Base-by-base conservation (phyloP, 1,139 yeast species). In the Saccharomyces hybrid region DNA sequence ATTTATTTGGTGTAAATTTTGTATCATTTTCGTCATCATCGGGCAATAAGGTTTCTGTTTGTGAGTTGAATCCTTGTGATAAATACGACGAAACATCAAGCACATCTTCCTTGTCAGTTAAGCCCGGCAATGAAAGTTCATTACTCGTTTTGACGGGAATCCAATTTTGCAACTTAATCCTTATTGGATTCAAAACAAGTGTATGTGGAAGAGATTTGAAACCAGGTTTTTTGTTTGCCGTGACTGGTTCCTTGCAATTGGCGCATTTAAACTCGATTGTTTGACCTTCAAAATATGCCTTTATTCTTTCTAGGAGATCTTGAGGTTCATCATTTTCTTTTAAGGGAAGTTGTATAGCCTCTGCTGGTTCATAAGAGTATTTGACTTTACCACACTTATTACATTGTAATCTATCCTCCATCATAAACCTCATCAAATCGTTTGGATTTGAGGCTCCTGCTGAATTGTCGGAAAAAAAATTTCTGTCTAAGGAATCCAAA, bases 101-200 rank as follows among this genome's bases (percentile, higher is more conserved):
- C 4, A 38, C 19, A 1, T 61, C 64, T 5, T 57, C 55, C 21
- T 56, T 46, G 27, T 58, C 52, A 19, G 57, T 59, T 7, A 65
- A 67, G 9, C 79, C 81, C 1, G 90, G 85, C 1, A 86, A 74
- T 1, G 74, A 71, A 11, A 88, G 76, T 2, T 95, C 95, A 5
- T 85, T 88, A 59, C 84, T 86, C 0, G 88, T 77, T 69, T 93
- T 93, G 0, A 82, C 76, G 0, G 99, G 98, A 1, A 84, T 87
- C 98, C 98, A 93, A 66, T 90, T 88, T 53, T 86, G 86, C 53
- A 93, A 73, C 58, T 85, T 82, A 56, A 93, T 89, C 64, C 99
- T 77, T 58, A 88, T 86, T 2, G 88, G 88, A 62, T 85, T 86
- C 1, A 88, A 74, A 2, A 87, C 78, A 38, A 93, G 75, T n/a